phyloP scores from a whole-genome alignment of 768 basidiomycete species.

The Lyophyllum shimeji region DNA sequence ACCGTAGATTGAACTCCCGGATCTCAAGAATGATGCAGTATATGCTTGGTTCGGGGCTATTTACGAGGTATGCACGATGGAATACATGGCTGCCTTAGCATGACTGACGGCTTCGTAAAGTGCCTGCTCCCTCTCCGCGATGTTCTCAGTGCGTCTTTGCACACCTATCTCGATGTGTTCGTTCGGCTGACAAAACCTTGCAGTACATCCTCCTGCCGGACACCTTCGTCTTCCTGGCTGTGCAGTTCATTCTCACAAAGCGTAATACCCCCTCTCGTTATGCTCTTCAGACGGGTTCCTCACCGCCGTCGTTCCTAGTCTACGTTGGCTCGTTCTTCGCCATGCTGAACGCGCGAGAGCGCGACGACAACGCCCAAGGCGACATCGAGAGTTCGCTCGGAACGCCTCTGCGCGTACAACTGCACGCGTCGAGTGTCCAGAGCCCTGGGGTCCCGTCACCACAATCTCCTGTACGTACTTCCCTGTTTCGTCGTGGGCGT shows the following conservation, averaged over 20 bases:
- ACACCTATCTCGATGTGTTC: not conserved
- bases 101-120: conserved; percentile 19
- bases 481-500: not conserved
- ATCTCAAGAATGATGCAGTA: conserved; percentile 33
- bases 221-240: conserved; percentile 41
- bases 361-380: conserved; percentile 10
- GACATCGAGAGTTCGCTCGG: conserved; percentile 15
- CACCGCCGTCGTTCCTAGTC: conserved; percentile 27
- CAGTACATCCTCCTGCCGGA: conserved; percentile 44
- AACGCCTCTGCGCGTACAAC: conserved; percentile 10
- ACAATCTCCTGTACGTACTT: not conserved
- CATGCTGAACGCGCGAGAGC: conserved; percentile 44
- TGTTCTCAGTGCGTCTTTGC: conserved; percentile 37
- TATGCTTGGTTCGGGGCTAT: conserved; percentile 23
- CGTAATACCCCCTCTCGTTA: conserved; percentile 25
- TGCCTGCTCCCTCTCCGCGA: conserved; percentile 42
- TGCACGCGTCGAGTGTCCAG: conserved; percentile 12
- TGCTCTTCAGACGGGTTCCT: not conserved
- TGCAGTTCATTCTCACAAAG: conserved; percentile 45
- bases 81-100: not conserved
- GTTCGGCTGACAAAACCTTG: not conserved
- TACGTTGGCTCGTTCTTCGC: conserved; percentile 49
- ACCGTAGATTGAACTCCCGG: conserved; percentile 26
- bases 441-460: not conserved
- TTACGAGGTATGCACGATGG: conserved; percentile 18